Evolutionary conservation across 2,329 filamentous ascomycete species (phyloP), one percentile per base, ranked within the genome.

Genomic region (Cladosporium sp.): DNA sequence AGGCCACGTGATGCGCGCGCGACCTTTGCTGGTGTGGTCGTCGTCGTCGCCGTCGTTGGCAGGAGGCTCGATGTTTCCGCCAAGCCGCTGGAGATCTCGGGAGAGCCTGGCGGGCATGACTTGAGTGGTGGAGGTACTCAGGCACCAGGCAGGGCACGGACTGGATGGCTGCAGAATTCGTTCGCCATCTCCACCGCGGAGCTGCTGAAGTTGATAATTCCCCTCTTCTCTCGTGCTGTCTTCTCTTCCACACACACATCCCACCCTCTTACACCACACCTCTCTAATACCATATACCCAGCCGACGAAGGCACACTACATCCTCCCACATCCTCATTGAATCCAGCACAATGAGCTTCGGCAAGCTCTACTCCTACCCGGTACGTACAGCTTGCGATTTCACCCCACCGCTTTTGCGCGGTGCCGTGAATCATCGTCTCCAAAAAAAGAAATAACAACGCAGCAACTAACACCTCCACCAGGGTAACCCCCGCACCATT

Each of bases 401-500:
- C 55, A 65, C 65, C 66, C 64, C 62, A 62, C 65, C 64, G 56
- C 56, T 60, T 50, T 44, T 59, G 56, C 56, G 23, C 31, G 59
- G 40, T 50, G 52, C 61, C 37, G 59, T 56, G 55, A 67, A 66
- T 49, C 58, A 63, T 46, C 53, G 26, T 57, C 52, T 44, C 37
- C 23, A n/a, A 26, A 28, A 21, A 60, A 7, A 6, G 10, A 49
- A n/a, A 33, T 11, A 8, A 49, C 12, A 60, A 23, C 7, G 18
- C 49, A 55, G 31, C 61, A 44, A 35, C 62, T 63, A 52, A 67
- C 44, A 62, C 21, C 10, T n/a, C 26, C 26, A 10, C 46, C 67
- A 97, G 93, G 87, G 86, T 79, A 97, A 97, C 88, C 85, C 91
- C 82, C 93, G 94, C 85, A 91, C 90, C 81, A 91, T 90, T 77